Evolutionary conservation across 78 protist genomes (phyloP), one percentile per base, ranked within the genome.

Genomic region (Acrasis kona): DNA sequence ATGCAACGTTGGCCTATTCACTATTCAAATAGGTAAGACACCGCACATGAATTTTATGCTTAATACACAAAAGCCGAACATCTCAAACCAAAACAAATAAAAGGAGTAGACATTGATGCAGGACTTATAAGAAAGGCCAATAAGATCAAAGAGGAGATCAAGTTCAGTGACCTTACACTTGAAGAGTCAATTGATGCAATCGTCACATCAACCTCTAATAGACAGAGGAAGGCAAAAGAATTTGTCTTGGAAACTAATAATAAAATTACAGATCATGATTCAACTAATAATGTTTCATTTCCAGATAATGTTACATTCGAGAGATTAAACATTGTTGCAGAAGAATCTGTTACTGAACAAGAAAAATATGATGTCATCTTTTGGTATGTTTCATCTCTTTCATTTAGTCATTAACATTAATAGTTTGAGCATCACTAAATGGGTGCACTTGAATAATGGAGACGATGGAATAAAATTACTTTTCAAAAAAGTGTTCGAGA

Each of bases 361-460:
- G 5, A 36, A 10, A 7, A 34, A 41, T 71, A 39, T 30, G 81
- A 12, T n/a, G 34, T 38, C 64, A 65, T 1, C 0, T 39, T 39
- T 39, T 38, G n/a, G n/a, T n/a, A n/a, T n/a, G n/a, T n/a, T n/a
- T n/a, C n/a, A n/a, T 10, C 38, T 72, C 10, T 70, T 58, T 42
- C 65, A 38, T 57, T 78, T 42, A 10, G 4, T 29, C 76, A n/a
- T n/a, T n/a, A n/a, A n/a, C n/a, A n/a, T n/a, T n/a, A n/a, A n/a
- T n/a, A n/a, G 91, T 30, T 39, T 89, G 12, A 77, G 86, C 80
- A 42, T 84, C n/a, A 35, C 86, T 8, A 89, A 89, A 39, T 89
- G 93, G 93, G 29, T 89, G 28, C 93, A 89, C 35, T 74, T 89
- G 32, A 88, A 87, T 72, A 84, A 64, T 70, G 93, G 93, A 5